A percentile compares a stretch with the other conserved stretches of the same genome.
These are phyloP conservation scores for Didymella lethalis DNA, from an alignment of 2,329 filamentous ascomycete genomes.

Conservation along the genomic window DNA sequence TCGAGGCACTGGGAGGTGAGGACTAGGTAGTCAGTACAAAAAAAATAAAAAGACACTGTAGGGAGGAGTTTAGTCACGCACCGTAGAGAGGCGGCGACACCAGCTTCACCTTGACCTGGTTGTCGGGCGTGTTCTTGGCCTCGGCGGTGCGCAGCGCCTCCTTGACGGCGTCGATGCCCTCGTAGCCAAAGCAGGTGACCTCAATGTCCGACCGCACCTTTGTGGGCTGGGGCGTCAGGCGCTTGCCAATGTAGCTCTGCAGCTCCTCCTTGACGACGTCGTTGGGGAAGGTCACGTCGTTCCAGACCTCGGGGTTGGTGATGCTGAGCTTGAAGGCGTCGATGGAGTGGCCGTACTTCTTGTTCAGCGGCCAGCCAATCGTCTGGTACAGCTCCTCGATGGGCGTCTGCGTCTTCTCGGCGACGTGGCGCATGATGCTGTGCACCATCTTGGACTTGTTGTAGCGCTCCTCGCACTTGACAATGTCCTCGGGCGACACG, in stretches of 20 bases:
- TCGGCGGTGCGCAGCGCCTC: conserved; percentile 88
- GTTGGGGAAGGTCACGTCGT: conserved; percentile 87
- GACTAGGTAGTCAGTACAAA: conserved; percentile 59
- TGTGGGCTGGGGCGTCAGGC: conserved; percentile 95
- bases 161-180: conserved; percentile 98
- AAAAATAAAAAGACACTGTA: not conserved
- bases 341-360: conserved; percentile 94
- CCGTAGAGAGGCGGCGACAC: conserved; percentile 94
- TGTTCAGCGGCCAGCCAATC: conserved; percentile 97
- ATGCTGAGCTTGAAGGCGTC: conserved; percentile 99
- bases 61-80: conserved; percentile 20
- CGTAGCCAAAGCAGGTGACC: conserved; percentile 72
- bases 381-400: conserved; percentile 93
- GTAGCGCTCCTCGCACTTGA: conserved; percentile 98
- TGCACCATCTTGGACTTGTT: conserved; percentile 99
- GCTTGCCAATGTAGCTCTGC: conserved; percentile 94
- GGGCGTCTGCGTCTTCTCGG: conserved; percentile 93
- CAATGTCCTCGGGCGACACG: conserved; percentile 95
- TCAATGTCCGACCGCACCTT: conserved; percentile 98
- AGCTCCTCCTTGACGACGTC: conserved; percentile 87
- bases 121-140: conserved; percentile 88
- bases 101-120: conserved; percentile 96
- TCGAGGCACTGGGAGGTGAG: conserved; percentile 95
- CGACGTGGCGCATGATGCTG: conserved; percentile 98
- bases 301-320: conserved; percentile 97